phyloP scores from a whole-genome alignment of 768 basidiomycete genomes.

The Termitomyces sp. region DNA sequence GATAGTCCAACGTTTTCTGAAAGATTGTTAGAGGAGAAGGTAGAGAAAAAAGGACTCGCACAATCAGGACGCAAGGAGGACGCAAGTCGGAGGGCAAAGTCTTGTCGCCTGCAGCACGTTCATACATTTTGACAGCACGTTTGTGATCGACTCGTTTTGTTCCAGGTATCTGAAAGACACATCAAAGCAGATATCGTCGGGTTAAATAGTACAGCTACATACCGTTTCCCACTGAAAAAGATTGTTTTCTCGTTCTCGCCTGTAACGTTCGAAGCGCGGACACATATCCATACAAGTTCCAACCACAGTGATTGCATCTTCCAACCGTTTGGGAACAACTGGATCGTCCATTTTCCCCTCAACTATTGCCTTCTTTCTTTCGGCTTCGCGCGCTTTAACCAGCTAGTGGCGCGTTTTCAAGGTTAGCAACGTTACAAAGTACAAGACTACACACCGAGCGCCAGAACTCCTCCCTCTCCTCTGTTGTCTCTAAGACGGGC shows the following conservation, averaged over 20 bases:
- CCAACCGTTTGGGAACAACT: slow-evolving; percentile 70
- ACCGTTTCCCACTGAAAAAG: slow-evolving; percentile 86
- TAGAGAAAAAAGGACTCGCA: slow-evolving; percentile 24
- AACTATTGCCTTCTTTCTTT: slow-evolving; percentile 71
- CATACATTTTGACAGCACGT: slow-evolving; percentile 92
- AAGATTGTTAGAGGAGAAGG: slow-evolving; percentile 8
- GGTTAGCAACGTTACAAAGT: slow-evolving; percentile 15
- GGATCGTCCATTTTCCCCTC: slow-evolving; percentile 91
- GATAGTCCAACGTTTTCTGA: slow-evolving; percentile 87
- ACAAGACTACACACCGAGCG: slow-evolving; percentile 56
- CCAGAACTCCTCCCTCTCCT: slow-evolving; percentile 69
- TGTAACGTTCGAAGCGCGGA: slow-evolving; percentile 88
- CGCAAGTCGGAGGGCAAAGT: slow-evolving; percentile 89
- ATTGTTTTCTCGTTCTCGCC: slow-evolving; percentile 87
- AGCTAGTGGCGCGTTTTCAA: slow-evolving; percentile 42
- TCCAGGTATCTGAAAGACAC: slow-evolving; percentile 60
- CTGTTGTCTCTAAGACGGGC: slow-evolving; percentile 52
- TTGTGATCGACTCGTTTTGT: slow-evolving; percentile 85
- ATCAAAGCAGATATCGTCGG: slow-evolving; percentile 40
- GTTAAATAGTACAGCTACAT: slow-evolving; percentile 39
- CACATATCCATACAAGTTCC: slow-evolving; percentile 96
- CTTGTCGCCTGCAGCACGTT: slow-evolving; percentile 92
- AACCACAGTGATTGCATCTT: slow-evolving; percentile 89
- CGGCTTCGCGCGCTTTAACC: slow-evolving; percentile 70
- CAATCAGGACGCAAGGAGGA: slow-evolving; percentile 81